phyloP scores from a whole-genome alignment of 345 rosid species.

The Acer yangbiense region DNA sequence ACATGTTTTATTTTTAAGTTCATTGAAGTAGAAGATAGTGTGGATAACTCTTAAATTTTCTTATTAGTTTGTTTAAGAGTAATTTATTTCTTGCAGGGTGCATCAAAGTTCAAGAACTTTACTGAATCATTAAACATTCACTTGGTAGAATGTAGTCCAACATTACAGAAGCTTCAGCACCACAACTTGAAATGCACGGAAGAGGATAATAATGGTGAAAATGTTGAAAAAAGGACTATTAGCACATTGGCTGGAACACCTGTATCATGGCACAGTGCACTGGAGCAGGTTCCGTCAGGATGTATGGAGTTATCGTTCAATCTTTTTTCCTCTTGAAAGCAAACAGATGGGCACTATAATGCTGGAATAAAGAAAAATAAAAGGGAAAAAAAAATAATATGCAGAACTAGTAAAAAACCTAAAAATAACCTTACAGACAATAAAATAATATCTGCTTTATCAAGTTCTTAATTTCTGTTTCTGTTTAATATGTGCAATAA shows the following conservation, averaged over 20 bases:
- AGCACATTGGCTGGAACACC: constrained; percentile 68
- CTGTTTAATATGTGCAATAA: neutral
- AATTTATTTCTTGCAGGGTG: constrained; percentile 53
- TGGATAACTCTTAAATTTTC: neutral
- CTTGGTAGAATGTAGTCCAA: constrained; percentile 91
- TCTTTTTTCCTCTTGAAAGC: constrained; percentile 20
- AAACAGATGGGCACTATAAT: neutral
- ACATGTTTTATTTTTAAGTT: constrained; percentile 17
- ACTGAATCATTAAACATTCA: constrained; percentile 79
- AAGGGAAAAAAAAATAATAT: neutral
- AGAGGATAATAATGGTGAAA: constrained; percentile 31
- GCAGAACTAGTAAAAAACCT: neutral
- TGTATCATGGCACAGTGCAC: constrained; percentile 73
- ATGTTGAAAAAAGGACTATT: constrained; percentile 41
- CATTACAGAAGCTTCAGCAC: constrained; percentile 72
- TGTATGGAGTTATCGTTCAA: constrained; percentile 45
- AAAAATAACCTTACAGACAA: neutral
- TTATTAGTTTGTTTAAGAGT: neutral
- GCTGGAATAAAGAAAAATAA: neutral
- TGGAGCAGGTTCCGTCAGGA: constrained; percentile 89
- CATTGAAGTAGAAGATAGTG: constrained; percentile 2
- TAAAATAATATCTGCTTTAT: neutral
- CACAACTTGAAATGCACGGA: constrained; percentile 62
- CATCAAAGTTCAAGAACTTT: constrained; percentile 70
- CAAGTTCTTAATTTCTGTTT: constrained; percentile 2